Percentiles rank a stretch among this genome's conserved stretches.
phyloP scores from a whole-genome alignment of 2,329 filamentous ascomycete species.

The Periconia macrospinosa region DNA sequence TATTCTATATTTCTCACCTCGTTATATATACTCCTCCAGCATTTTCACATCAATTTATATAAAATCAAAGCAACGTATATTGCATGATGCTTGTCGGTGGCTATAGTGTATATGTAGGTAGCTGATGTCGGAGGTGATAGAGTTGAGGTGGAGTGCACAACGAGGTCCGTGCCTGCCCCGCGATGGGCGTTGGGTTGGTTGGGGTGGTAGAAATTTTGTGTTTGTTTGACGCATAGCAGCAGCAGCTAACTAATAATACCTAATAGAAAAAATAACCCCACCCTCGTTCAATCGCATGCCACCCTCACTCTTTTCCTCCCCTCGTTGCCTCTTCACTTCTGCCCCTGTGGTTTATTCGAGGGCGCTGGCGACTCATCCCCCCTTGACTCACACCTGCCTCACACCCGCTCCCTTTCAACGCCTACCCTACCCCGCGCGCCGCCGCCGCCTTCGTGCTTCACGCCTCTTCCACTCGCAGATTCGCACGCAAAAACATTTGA shows the following conservation, averaged over 20 bases:
- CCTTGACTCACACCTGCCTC: constrained; percentile 30
- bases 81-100: too few relatives aligned
- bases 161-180: constrained; percentile 1
- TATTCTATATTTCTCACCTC: too few relatives aligned
- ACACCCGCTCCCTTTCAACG: constrained; percentile 1
- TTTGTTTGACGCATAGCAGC: constrained; percentile 7
- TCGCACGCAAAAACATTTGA: constrained; percentile 13
- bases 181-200: background rate
- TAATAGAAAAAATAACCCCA: constrained; percentile 1
- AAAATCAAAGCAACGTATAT: too few relatives aligned
- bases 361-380: constrained; percentile 38
- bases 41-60: too few relatives aligned
- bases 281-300: constrained; percentile 11
- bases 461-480: constrained; percentile 7
- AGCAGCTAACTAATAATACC: background rate
- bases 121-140: too few relatives aligned
- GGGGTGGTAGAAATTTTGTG: constrained; percentile 5
- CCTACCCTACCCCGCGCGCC: background rate
- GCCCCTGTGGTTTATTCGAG: constrained; percentile 21
- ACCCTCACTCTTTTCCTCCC: background rate
- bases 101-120: too few relatives aligned
- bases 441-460: background rate
- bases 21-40: too few relatives aligned
- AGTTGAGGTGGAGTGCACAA: too few relatives aligned
- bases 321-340: constrained; percentile 26